A percentile compares a stretch with the other conserved stretches of the same genome.
phyloP scores from a whole-genome alignment of 306 rosid genomes.

The Rubus parviflorus region DNA sequence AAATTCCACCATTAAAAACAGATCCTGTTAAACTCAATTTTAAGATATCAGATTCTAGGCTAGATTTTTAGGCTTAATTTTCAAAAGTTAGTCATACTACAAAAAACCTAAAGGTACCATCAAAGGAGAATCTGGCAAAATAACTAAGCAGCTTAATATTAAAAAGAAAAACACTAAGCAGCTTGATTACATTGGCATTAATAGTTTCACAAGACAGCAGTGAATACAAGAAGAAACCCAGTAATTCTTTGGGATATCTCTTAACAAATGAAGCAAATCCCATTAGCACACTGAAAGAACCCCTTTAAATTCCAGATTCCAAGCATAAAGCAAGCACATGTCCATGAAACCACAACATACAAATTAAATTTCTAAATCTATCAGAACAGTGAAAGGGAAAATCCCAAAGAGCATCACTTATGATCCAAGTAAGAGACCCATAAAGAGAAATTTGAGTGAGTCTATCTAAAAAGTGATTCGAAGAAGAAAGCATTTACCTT shows the following conservation, averaged over 20 bases:
- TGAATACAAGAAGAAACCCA: slow-evolving; percentile 28
- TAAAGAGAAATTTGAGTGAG: slow-evolving; percentile 41
- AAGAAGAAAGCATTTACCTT: slow-evolving; percentile 70
- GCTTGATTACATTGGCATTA: slow-evolving; percentile 27
- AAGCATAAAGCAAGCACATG: slow-evolving; percentile 33
- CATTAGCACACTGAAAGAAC: slow-evolving; percentile 26
- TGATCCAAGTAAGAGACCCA: slow-evolving; percentile 71
- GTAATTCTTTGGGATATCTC: not conserved
- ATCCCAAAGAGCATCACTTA: slow-evolving; percentile 70
- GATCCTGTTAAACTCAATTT: slow-evolving; percentile 13
- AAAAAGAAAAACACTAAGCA: slow-evolving; percentile 14
- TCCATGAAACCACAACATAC: slow-evolving; percentile 30
- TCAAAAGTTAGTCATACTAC: slow-evolving; percentile 11
- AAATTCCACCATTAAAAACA: slow-evolving; percentile 13
- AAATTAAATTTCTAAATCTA: slow-evolving; percentile 38
- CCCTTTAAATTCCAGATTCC: slow-evolving; percentile 35
- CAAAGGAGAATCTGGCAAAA: not conserved
- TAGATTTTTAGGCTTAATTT: slow-evolving; percentile 18
- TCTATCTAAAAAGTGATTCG: slow-evolving; percentile 34
- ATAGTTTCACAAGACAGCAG: slow-evolving; percentile 25
- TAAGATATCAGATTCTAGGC: slow-evolving; percentile 19
- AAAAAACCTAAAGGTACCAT: slow-evolving; percentile 1
- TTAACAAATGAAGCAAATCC: slow-evolving; percentile 21
- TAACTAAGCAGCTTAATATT: not conserved
- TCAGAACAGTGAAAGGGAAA: slow-evolving; percentile 29